Evolutionary conservation across 805 yeast species (phyloP).

Genomic region (Saturnispora silvae): DNA sequence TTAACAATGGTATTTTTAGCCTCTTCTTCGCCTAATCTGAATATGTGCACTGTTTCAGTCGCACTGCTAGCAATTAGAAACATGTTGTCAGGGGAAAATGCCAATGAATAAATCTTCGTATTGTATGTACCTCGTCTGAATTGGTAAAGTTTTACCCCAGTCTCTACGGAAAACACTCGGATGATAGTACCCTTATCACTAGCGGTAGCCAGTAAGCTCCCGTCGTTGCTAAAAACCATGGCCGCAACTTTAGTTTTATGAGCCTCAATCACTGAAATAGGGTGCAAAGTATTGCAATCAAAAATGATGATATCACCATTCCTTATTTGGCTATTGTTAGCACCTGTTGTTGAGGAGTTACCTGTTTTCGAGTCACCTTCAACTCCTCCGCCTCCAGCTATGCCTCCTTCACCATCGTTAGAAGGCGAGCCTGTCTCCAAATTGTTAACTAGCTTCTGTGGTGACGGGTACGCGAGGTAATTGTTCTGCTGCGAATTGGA

Average conservation of each 20-base stretch:
- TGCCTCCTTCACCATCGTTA: too few species aligned
- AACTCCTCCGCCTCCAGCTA: too few species aligned
- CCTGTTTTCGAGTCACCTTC: too few species aligned
- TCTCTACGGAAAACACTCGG: conserved; percentile 67
- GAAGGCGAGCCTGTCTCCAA: background rate
- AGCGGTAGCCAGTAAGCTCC: conserved; percentile 80
- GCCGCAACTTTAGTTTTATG: conserved; percentile 75
- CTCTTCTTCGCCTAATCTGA: conserved; percentile 51
- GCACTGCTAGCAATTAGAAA: conserved; percentile 79
- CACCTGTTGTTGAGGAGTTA: background rate
- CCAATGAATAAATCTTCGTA: conserved; percentile 70
- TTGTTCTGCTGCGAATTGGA: conserved; percentile 40
- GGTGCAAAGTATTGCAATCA: conserved; percentile 66
- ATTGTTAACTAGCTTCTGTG: conserved; percentile 39
- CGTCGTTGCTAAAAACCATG: conserved; percentile 62
- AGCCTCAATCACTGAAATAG: conserved; percentile 80
- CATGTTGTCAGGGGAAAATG: conserved; percentile 66
- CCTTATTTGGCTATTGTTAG: conserved; percentile 14
- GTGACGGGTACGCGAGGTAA: conserved; percentile 65
- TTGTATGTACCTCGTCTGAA: conserved; percentile 87
- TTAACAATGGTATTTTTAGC: conserved; percentile 23
- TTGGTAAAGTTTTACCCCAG: conserved; percentile 63
- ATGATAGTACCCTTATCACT: conserved; percentile 87
- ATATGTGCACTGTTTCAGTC: conserved; percentile 88
- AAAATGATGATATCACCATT: conserved; percentile 76